These are phyloP conservation scores for Aureobasidium melanogenum DNA, from an alignment of 2,329 filamentous ascomycete genomes.

Conservation along the genomic window DNA sequence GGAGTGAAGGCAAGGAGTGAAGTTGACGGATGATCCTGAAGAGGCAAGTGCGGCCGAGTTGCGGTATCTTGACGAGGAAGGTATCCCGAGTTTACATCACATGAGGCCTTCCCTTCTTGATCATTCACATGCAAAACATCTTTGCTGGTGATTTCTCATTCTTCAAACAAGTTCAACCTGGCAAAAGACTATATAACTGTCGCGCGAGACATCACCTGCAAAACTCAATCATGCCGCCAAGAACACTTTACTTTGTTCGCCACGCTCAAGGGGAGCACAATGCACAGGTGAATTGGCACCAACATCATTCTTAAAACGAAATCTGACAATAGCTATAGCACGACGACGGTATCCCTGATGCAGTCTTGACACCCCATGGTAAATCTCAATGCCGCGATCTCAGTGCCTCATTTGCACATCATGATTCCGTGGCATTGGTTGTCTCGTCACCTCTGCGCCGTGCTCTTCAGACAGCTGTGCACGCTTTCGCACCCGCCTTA, in stretches of 20 bases:
- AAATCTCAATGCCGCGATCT: conserved; percentile 63
- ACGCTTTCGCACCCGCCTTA: conserved; percentile 55
- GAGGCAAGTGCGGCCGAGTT: neutral
- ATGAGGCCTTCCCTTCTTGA: neutral
- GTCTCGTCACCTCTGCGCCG: conserved; percentile 72
- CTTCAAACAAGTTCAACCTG: neutral
- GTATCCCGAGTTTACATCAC: neutral
- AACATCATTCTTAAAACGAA: neutral
- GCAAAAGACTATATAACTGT: neutral
- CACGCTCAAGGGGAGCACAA: conserved; percentile 76
- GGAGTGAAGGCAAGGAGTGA: neutral
- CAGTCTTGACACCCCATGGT: conserved; percentile 65
- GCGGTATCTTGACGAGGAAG: neutral
- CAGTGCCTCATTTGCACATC: conserved; percentile 50
- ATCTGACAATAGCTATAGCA: conserved; percentile 36
- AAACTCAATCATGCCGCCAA: neutral
- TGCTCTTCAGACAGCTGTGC: conserved; percentile 68
- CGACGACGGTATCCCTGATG: conserved; percentile 63
- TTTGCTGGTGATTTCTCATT: neutral
- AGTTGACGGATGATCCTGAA: neutral
- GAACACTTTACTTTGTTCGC: conserved; percentile 57
- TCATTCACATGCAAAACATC: neutral
- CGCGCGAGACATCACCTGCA: neutral
- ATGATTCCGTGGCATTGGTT: conserved; percentile 54
- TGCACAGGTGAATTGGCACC: neutral